Evolutionary conservation across 2,329 filamentous ascomycete genomes (phyloP), one percentile per base, ranked within the genome.

Genomic region (Colletotrichum spaethianum): DNA sequence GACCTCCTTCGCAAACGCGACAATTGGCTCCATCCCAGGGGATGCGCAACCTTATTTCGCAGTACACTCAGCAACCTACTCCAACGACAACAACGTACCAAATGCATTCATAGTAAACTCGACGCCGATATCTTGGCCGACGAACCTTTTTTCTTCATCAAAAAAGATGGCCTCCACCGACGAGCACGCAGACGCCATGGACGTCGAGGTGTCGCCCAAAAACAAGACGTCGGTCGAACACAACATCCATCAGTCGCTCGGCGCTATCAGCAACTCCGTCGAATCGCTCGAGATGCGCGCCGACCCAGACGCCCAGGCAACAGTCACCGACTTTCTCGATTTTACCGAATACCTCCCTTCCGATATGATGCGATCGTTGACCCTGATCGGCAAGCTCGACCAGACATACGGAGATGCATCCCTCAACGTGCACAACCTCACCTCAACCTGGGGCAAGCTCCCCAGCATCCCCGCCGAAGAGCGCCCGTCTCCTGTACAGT

Each of bases 281-380:
- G 82, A 82, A 68, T 80, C 85, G 1, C 83, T 89, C 73, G 83
- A 85, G 70, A 83, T 87, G 78, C 88, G 88, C 75, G 85, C 86
- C 64, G 91, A 93, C 74, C 91, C 91, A 7, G 91, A 93, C 82
- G 90, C 90, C 33, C 90, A 92, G 76, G 90, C 91, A 8, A 92
- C 90, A n/a, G 88, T 92, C 23, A 92, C 89, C 72, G 91, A 93
- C 80, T 93, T 92, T 78, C 88, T 93, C 79, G 91, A 93, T 78
- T 91, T 91, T 75, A 92, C 90, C 75, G 91, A 93, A 79, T 92
- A 93, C 80, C 86, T 93, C 1, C 90, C 91, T 14, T 89, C 90
- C 62, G 91, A 93, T 78, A 88, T 93, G 76, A 84, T 88, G 73
- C 89, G 91, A 69, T 93, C 91, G 31, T 83, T 93, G 55, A 91